Conservation (phyloP, 495 filamentous ascomycete genomes). For the Sordaria brevicollis region DNA sequence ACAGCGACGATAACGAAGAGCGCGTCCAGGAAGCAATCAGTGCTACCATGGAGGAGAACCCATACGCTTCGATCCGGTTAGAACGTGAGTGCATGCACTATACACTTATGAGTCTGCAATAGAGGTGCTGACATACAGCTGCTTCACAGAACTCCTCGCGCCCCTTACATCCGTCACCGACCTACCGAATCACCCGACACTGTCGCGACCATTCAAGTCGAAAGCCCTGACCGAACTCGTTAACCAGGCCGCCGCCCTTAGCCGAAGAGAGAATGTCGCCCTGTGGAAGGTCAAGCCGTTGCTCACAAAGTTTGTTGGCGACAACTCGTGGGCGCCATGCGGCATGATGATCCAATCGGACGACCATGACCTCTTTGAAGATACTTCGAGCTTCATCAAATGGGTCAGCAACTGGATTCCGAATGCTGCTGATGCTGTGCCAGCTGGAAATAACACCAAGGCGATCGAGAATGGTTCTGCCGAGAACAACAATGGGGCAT, state of each 20-base stretch:
- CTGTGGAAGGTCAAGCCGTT: conserved; percentile 72
- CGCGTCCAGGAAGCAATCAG: conserved; percentile 52
- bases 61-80: conserved; percentile 68
- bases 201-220: conserved; percentile 74
- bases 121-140: background rate
- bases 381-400: conserved; percentile 21
- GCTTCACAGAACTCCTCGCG: conserved; percentile 61
- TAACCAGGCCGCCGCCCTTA: conserved; percentile 52
- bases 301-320: conserved; percentile 66
- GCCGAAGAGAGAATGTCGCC: conserved; percentile 65
- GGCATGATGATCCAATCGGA: conserved; percentile 47
- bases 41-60: conserved; percentile 65
- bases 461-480: background rate
- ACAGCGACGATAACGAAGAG: conserved; percentile 68
- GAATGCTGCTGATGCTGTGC: background rate
- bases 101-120: background rate
- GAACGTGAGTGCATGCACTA: conserved; percentile 52
- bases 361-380: conserved; percentile 42
- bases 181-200: conserved; percentile 69
- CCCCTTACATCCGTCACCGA: conserved; percentile 81
- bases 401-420: conserved; percentile 3
- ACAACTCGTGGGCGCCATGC: conserved; percentile 69
- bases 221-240: conserved; percentile 73
- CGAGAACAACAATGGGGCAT: background rate
- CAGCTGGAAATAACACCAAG: background rate